Evolutionary conservation across 371 early-diverging fungal genomes (phyloP), one percentile per base, ranked within the genome.

Genomic region (Mortierella sp.): DNA sequence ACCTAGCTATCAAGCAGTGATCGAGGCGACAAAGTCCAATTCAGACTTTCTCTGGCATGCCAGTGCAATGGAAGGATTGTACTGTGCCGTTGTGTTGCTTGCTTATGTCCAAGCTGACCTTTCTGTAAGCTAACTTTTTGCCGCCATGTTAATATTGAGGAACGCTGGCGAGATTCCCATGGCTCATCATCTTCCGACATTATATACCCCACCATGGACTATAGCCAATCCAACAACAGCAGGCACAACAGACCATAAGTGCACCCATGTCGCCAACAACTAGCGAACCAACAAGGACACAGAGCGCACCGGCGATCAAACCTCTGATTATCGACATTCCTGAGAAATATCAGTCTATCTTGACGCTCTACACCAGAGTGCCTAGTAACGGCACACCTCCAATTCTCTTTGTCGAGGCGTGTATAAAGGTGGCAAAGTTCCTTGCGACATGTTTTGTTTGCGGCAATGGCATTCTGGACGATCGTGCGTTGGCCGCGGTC

Each of bases 31-130:
- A 53, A 90, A 89, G 63, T 66, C 81, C 13, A 87, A 82, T 46
- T 80, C 82, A 3, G 95, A 95, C 71, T 90, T 79, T 68, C 76
- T 91, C 49, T 95, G 95, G 95, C 83, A 89, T 31, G 93, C 87
- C n/a, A 85, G 92, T 53, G 88, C 93, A 0, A 80, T 90, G 79
- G 95, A 95, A 74, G 90, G 91, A 3, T 78, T 87, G 24, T 81
- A 85, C 28, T 86, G 88, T 56, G 90, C 92, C 0, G 82, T 83
- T 48, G 73, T 91, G 6, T 68, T 92, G 19, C 50, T 85, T 14
- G 85, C 87, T 16, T 79, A 85, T 67, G 74, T 88, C 14, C 88
- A 88, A 56, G 82, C 86, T 13, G 91, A 90, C 47, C 64, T 88
- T 44, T 85, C 89, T 55, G 88, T 88, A 81, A 21, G 29, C 12